Evolutionary conservation across 345 rosid species (phyloP).

Genomic region (Eucalyptus curtisii): DNA sequence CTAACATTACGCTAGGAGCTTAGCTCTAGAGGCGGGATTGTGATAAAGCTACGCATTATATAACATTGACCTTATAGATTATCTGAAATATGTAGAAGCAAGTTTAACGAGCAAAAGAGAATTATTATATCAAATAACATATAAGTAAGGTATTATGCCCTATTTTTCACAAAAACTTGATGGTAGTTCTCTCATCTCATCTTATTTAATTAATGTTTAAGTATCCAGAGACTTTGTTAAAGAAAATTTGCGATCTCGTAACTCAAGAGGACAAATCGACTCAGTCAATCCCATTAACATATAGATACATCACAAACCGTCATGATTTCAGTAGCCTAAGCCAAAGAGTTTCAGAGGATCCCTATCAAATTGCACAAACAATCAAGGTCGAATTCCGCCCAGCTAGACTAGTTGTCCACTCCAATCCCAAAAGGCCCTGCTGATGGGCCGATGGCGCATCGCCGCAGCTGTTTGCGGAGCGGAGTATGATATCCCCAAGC

Average conservation of each 20-base stretch:
- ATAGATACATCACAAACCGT: too few species aligned
- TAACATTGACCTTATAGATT: background rate
- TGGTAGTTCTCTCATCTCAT: accelerated
- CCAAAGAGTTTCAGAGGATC: accelerated
- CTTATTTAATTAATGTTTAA: too few species aligned
- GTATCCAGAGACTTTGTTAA: accelerated
- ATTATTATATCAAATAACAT: background rate
- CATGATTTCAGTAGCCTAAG: too few species aligned
- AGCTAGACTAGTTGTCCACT: too few species aligned
- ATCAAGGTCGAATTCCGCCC: too few species aligned
- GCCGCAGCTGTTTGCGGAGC: too few species aligned
- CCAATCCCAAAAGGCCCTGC: too few species aligned
- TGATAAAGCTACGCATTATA: background rate
- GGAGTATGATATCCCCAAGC: too few species aligned
- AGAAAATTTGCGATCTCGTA: accelerated
- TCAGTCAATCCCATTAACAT: too few species aligned
- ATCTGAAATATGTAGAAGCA: background rate
- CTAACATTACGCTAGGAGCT: background rate
- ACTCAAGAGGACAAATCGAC: accelerated
- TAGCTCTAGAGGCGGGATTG: background rate
- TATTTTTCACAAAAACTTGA: background rate
- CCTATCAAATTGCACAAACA: too few species aligned
- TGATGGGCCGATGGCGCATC: too few species aligned
- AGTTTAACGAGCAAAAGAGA: background rate
- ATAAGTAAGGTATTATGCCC: background rate